These are phyloP conservation scores for Bipolaris cookei DNA, from an alignment of 2,329 filamentous ascomycete genomes.

Conservation along the genomic window DNA sequence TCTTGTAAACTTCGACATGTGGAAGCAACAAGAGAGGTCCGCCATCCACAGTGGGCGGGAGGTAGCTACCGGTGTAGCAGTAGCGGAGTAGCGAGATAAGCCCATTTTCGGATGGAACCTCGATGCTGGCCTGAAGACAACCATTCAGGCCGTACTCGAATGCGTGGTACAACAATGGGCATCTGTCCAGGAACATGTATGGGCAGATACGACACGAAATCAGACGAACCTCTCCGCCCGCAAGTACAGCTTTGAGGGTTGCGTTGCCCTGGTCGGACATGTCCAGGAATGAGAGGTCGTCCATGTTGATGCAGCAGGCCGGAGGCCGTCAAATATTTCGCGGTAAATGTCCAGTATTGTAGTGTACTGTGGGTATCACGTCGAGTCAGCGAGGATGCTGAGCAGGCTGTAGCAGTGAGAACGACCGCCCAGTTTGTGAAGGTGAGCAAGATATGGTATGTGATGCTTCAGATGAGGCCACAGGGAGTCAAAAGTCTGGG, in stretches of 20 bases:
- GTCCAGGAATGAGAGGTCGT: slow-evolving; percentile 32
- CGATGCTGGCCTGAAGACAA: slow-evolving; percentile 46
- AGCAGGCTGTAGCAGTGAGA: slow-evolving; percentile 15
- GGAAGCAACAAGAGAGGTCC: slow-evolving; percentile 44
- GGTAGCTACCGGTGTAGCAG: slow-evolving; percentile 52
- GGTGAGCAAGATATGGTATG: background rate
- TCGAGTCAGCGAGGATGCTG: slow-evolving; percentile 3
- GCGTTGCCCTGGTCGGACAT: slow-evolving; percentile 27
- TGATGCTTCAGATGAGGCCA: background rate
- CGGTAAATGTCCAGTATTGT: background rate
- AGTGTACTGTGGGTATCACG: background rate
- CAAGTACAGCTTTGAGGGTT: slow-evolving; percentile 42
- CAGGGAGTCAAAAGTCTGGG: background rate
- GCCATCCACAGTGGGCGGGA: slow-evolving; percentile 29
- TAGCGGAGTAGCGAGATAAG: slow-evolving; percentile 51
- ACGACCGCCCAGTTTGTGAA: background rate
- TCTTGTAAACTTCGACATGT: slow-evolving; percentile 51
- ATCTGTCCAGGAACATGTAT: slow-evolving; percentile 42
- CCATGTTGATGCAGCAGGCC: slow-evolving; percentile 1
- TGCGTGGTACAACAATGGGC: slow-evolving; percentile 49
- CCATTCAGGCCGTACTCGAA: slow-evolving; percentile 48
- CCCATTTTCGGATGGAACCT: slow-evolving; percentile 42
- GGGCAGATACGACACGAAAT: slow-evolving; percentile 44
- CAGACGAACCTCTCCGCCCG: slow-evolving; percentile 38
- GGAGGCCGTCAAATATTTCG: background rate